Evolutionary conservation across 805 yeast species (phyloP), one percentile per base, ranked within the genome.

Genomic region (Debaryomyces castellii): DNA sequence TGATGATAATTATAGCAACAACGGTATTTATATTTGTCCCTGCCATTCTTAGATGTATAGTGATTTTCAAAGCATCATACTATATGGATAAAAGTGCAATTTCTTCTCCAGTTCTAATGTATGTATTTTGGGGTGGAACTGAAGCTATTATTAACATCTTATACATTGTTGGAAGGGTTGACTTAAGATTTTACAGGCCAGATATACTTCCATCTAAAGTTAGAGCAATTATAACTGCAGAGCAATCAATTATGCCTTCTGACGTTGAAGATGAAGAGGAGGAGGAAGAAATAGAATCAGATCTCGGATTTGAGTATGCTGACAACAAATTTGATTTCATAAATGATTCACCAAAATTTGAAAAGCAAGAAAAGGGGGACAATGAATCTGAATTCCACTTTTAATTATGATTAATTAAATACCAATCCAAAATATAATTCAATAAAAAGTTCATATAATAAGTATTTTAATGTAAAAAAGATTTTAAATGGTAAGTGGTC

Each of bases 111-210:
- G 80, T 77, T 37, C 82, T 80, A 20, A 79, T 83, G 81, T 86
- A 84, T 61, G 69, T 82, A 24, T 67, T 79, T 53, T 85, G 88
- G 81, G 91, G 92, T 27, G 78, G 76, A 3, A 67, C 83, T 40
- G 94, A 87, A 67, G 67, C 73, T 0, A 54, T 83, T 23, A 80
- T 82, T 46, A 77, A 82, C 51, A 44, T 81, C 8, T 50, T 83
- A 27, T 84, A 82, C 59, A 60, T 87, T 45, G 56, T 82, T 28
- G 81, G 83, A 14, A 77, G 95, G 61, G 80, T 83, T 42, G 94
- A 87, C 61, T 71, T 87, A 56, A 75, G 94, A 62, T 87, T 87
- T 67, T 87, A 87, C 74, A 81, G 87, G 64, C 92, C 94, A 14
- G 91, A 85, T 62, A 65, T 62, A 39, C 66, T 80, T 47, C 76